Percentiles rank a stretch among this genome's conserved stretches.
These are phyloP conservation scores for Colletotrichum sp. DNA, from an alignment of 2,329 filamentous ascomycete species.

Conservation along the genomic window DNA sequence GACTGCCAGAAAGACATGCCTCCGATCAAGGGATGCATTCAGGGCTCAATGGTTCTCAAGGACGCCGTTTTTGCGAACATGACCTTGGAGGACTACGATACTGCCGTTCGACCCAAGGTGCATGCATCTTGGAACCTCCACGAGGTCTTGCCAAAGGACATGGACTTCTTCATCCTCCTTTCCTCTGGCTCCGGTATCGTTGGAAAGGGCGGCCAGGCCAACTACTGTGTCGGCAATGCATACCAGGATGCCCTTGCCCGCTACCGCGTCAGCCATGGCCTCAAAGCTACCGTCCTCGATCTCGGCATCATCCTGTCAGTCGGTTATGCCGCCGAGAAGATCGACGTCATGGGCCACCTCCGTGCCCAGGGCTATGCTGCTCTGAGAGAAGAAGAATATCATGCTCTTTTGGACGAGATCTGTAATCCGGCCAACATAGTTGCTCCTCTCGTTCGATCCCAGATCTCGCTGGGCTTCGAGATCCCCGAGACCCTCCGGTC, in stretches of 20 bases:
- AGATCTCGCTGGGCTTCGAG: neutral
- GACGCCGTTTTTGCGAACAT: conserved; percentile 38
- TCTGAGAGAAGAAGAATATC: neutral
- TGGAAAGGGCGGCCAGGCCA: conserved; percentile 39
- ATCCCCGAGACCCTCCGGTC: neutral
- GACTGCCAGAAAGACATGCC: neutral
- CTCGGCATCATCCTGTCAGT: conserved; percentile 56
- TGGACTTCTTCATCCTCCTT: conserved; percentile 41
- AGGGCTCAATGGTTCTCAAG: conserved; percentile 46
- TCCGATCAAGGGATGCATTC: neutral
- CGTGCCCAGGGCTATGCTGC: neutral
- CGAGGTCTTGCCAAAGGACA: conserved; percentile 27
- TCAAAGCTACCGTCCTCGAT: conserved; percentile 53
- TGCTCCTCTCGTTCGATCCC: neutral
- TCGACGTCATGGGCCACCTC: neutral
- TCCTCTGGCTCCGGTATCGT: conserved; percentile 31
- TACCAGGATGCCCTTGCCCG: conserved; percentile 48
- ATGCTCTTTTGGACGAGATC: neutral
- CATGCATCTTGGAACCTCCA: conserved; percentile 33
- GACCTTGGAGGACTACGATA: conserved; percentile 36
- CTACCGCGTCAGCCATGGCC: conserved; percentile 40
- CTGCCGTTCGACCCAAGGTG: conserved; percentile 35
- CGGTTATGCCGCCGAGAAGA: conserved; percentile 28
- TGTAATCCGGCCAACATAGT: neutral
- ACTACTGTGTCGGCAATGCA: conserved; percentile 48